Evolutionary conservation across 2,329 filamentous ascomycete species (phyloP).

Genomic region (Acarospora socialis): DNA sequence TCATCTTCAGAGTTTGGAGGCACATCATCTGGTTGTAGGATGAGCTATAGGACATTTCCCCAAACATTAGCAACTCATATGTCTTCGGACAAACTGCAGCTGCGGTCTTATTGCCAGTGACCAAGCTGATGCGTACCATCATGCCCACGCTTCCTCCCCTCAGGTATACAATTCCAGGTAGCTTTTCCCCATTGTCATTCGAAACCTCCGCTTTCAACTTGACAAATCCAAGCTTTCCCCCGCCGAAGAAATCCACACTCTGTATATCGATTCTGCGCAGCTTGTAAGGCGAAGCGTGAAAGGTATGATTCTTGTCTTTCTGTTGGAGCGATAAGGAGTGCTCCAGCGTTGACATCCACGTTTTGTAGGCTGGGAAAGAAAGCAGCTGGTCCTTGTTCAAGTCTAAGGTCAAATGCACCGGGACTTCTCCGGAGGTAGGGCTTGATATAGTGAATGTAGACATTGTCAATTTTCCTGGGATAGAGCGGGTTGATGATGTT

Average conservation of each 20-base stretch:
- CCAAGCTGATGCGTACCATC: slow-evolving; percentile 28
- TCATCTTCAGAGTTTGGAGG: slow-evolving; percentile 26
- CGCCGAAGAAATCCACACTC: slow-evolving; percentile 38
- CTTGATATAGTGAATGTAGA: slow-evolving; percentile 28
- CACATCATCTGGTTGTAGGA: slow-evolving; percentile 40
- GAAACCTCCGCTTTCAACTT: slow-evolving; percentile 41
- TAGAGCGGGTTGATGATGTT: neutral
- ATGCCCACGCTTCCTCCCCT: slow-evolving; percentile 45
- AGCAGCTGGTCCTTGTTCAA: slow-evolving; percentile 32
- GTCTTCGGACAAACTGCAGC: neutral
- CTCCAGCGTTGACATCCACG: slow-evolving; percentile 38
- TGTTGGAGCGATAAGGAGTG: slow-evolving; percentile 35
- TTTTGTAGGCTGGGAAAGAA: slow-evolving; percentile 39
- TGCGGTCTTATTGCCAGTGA: neutral
- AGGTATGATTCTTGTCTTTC: slow-evolving; percentile 30
- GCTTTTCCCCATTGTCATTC: slow-evolving; percentile 34
- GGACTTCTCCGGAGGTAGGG: slow-evolving; percentile 20
- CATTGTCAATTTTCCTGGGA: slow-evolving; percentile 18
- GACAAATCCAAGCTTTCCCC: slow-evolving; percentile 38
- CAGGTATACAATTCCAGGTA: slow-evolving; percentile 44
- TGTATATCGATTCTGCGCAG: slow-evolving; percentile 40
- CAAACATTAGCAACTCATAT: neutral
- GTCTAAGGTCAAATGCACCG: slow-evolving; percentile 29
- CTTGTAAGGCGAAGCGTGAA: slow-evolving; percentile 36
- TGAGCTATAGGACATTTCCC: slow-evolving; percentile 26